Conservation (phyloP, 2,329 filamentous ascomycete genomes). For the Cryoendolithus antarcticus region DNA sequence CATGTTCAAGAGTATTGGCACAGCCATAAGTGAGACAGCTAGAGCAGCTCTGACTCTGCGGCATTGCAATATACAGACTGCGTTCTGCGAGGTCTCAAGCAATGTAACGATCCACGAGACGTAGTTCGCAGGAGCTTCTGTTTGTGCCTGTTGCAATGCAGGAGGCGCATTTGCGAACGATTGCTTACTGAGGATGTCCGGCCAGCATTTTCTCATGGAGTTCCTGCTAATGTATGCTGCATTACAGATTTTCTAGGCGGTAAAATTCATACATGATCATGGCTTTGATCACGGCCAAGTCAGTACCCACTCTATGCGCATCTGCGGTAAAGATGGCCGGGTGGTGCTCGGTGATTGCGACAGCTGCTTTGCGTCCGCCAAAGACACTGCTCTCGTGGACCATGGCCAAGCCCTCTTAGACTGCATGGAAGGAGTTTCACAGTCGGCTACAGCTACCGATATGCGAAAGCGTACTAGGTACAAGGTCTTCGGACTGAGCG, state of each 20-base stretch:
- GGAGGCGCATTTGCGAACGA: not conserved
- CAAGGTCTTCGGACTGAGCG: not conserved
- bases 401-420: not conserved
- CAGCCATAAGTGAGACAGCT: not conserved
- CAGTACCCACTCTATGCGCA: not conserved
- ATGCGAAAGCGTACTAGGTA: not conserved
- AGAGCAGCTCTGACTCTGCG: not conserved
- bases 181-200: not conserved
- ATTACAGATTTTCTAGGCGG: not conserved
- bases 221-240: not conserved
- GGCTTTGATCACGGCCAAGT: not conserved
- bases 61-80: not conserved
- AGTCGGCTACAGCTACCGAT: not conserved
- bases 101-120: not conserved
- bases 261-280: not conserved
- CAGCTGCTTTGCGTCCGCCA: not conserved
- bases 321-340: not conserved
- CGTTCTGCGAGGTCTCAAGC: not conserved
- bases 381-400: not conserved
- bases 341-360: slow-evolving; percentile 1
- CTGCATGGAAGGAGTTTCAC: not conserved
- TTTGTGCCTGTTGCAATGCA: not conserved
- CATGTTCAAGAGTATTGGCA: not conserved
- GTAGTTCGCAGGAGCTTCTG: not conserved
- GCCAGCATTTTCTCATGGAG: not conserved